Evolutionary conservation across 768 basidiomycete genomes (phyloP).

Genomic region (Trametes sanguinea): DNA sequence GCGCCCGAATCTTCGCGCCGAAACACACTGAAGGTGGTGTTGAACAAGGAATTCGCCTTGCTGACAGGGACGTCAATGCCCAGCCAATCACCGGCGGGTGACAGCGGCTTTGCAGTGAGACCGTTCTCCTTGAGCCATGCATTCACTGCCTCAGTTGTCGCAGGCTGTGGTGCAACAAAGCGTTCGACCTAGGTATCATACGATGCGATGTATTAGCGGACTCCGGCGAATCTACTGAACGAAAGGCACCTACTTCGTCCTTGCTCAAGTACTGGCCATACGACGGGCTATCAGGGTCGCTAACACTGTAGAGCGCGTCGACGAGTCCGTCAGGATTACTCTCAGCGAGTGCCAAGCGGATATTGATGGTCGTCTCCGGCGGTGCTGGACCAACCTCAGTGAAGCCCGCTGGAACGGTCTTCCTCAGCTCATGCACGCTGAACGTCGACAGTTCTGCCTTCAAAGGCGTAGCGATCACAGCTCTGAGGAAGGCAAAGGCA

Average conservation of each 20-base stretch:
- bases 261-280: slow-evolving; percentile 2
- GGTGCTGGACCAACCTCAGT: slow-evolving; percentile 32
- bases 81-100: slow-evolving; percentile 40
- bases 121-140: slow-evolving; percentile 33
- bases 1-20: slow-evolving; percentile 32
- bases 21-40: slow-evolving; percentile 38
- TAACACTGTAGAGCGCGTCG: slow-evolving; percentile 38
- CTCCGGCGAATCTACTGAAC: neutral
- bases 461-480: neutral
- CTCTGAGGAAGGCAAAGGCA: neutral
- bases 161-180: slow-evolving; percentile 31
- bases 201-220: neutral
- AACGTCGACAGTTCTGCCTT: neutral
- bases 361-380: slow-evolving; percentile 33
- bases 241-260: neutral
- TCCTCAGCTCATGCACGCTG: neutral
- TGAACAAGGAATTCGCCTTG: slow-evolving; percentile 38
- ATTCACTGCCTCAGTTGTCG: slow-evolving; percentile 30
- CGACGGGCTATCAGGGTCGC: slow-evolving; percentile 15
- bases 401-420: slow-evolving; percentile 1
- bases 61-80: slow-evolving; percentile 32
- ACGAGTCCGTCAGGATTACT: slow-evolving; percentile 40
- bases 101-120: slow-evolving; percentile 26
- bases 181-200: slow-evolving; percentile 25
- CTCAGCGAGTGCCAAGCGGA: slow-evolving; percentile 42